A percentile compares a stretch with the other conserved stretches of the same genome.
Evolutionary conservation across 164 flowering plant genomes (phyloP).

Genomic region (Tetrastigma voinierianum): DNA sequence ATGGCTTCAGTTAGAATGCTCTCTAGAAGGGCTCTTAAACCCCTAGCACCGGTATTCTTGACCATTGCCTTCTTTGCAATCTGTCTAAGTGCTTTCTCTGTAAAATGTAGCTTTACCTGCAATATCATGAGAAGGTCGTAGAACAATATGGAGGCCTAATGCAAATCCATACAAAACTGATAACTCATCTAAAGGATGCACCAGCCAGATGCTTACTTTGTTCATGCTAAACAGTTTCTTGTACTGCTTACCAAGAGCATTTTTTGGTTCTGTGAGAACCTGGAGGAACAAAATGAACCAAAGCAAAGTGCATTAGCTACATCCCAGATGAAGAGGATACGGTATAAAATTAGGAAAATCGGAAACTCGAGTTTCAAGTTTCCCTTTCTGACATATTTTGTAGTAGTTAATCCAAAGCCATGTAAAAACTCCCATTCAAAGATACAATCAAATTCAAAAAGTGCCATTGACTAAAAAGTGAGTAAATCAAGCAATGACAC

Average conservation of each 20-base stretch:
- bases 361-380: not conserved
- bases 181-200: not conserved
- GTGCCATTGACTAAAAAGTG: not conserved
- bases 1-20: slow-evolving; percentile 88
- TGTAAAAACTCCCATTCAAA: not conserved
- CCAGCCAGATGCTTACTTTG: slow-evolving; percentile 52
- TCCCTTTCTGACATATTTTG: not conserved
- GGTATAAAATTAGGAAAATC: not conserved
- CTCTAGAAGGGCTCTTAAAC: slow-evolving; percentile 83
- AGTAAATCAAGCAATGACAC: too few relatives aligned
- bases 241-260: slow-evolving; percentile 97
- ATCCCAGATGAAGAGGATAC: not conserved
- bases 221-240: slow-evolving; percentile 94
- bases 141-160: not conserved
- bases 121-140: slow-evolving; percentile 4
- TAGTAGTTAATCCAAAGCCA: not conserved
- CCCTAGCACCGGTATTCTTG: slow-evolving; percentile 98
- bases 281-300: slow-evolving; percentile 23
- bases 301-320: not conserved
- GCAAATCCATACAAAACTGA: not conserved
- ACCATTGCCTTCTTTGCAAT: slow-evolving; percentile 86
- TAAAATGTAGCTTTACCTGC: slow-evolving; percentile 92
- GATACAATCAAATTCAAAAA: not conserved
- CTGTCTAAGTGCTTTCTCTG: slow-evolving; percentile 69
- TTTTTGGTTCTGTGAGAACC: slow-evolving; percentile 93